phyloP scores from a whole-genome alignment of 2,329 filamentous ascomycete species.

The Ceratocystis destructans region DNA sequence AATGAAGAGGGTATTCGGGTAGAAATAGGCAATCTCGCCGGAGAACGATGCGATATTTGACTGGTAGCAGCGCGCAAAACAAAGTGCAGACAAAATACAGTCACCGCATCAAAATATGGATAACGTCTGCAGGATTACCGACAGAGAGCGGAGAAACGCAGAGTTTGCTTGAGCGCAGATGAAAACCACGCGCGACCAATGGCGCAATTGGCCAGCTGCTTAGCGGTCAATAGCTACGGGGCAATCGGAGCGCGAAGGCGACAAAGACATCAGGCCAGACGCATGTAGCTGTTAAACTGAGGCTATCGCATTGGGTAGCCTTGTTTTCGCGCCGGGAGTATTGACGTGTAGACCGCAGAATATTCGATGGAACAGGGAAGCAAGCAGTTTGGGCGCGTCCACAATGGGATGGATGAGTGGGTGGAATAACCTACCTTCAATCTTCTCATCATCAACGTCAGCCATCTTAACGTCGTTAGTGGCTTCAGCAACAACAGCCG shows the following conservation, averaged over 20 bases:
- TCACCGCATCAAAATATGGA: too few species aligned
- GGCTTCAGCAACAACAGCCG: constrained; percentile 15
- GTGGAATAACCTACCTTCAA: constrained; percentile 19
- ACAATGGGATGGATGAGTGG: neutral
- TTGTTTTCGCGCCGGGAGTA: neutral
- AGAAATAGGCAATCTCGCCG: neutral
- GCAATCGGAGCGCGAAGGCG: neutral
- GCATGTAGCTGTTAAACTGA: neutral
- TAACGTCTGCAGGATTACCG: neutral
- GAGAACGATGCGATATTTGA: neutral
- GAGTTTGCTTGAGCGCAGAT: constrained; percentile 5
- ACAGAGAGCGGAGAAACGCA: neutral
- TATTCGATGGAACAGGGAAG: neutral
- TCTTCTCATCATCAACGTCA: constrained; percentile 22
- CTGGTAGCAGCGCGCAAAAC: neutral
- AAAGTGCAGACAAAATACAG: neutral
- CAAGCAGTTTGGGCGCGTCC: neutral
- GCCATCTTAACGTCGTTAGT: constrained; percentile 23
- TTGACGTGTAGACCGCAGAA: neutral
- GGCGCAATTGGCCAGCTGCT: constrained; percentile 19
- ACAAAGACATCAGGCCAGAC: neutral
- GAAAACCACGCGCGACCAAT: constrained; percentile 2
- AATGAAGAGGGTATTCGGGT: neutral
- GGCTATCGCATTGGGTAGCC: neutral
- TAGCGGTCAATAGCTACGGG: neutral